Evolutionary conservation across 2,329 filamentous ascomycete genomes (phyloP).

Genomic region (Aspergillus amoenus): DNA sequence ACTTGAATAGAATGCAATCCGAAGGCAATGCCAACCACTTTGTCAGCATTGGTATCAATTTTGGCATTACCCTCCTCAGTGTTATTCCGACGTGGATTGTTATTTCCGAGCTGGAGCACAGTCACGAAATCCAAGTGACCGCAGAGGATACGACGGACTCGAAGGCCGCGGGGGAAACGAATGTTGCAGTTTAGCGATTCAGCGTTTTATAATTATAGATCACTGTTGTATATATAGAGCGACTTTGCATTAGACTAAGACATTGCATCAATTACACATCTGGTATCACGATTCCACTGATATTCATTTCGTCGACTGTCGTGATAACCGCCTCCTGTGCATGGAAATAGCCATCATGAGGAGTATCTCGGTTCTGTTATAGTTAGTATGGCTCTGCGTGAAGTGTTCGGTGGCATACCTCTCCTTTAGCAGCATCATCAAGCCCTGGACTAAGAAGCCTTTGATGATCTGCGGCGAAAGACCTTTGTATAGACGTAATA

Average conservation of each 20-base stretch:
- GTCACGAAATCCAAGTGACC: slow-evolving; percentile 9
- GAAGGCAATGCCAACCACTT: slow-evolving; percentile 16
- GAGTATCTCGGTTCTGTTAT: neutral
- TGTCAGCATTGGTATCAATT: slow-evolving; percentile 12
- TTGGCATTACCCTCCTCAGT: slow-evolving; percentile 10
- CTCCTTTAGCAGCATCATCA: neutral
- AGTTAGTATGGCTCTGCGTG: neutral
- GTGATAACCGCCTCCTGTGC: neutral
- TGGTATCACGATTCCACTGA: too few relatives aligned
- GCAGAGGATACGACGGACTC: slow-evolving; percentile 1
- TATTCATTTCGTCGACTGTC: neutral
- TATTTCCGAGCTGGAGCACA: slow-evolving; percentile 11
- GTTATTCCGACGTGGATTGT: slow-evolving; percentile 11
- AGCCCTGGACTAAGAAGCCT: neutral
- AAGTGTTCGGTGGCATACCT: neutral
- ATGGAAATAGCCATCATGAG: neutral
- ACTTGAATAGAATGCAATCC: slow-evolving; percentile 6
- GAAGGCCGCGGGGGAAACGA: neutral
- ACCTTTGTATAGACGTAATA: neutral
- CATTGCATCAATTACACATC: too few relatives aligned
- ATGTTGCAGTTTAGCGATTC: neutral
- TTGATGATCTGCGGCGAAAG: neutral
- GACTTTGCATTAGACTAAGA: too few relatives aligned
- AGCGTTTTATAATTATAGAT: too few relatives aligned
- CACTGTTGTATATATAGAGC: too few relatives aligned